Evolutionary conservation across 768 basidiomycete species (phyloP).

Genomic region (Rhodotorula toruloides): DNA sequence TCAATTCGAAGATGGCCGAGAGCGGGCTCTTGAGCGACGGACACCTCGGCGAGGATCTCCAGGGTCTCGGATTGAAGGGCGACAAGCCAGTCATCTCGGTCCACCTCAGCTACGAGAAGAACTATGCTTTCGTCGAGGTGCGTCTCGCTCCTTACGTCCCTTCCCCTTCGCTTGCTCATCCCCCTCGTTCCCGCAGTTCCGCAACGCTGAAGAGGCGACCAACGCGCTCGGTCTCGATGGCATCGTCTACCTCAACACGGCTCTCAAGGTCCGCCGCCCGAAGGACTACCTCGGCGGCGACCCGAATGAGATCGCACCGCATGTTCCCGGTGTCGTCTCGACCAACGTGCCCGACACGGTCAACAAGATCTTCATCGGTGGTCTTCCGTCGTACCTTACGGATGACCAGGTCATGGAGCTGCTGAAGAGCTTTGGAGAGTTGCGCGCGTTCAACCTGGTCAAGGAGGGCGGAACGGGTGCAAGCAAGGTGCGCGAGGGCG

Average conservation of each 20-base stretch:
- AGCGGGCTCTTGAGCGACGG: constrained; percentile 57
- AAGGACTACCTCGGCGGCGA: constrained; percentile 88
- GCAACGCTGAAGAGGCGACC: constrained; percentile 92
- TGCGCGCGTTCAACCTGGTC: constrained; percentile 96
- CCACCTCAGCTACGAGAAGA: constrained; percentile 97
- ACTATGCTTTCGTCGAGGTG: constrained; percentile 97
- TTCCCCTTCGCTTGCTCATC: background rate
- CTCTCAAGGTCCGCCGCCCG: constrained; percentile 95
- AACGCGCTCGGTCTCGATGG: constrained; percentile 97
- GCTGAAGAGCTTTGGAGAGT: constrained; percentile 92
- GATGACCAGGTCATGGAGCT: constrained; percentile 99
- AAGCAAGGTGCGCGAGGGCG: constrained; percentile 62
- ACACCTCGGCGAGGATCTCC: constrained; percentile 44
- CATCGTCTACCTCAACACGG: constrained; percentile 86
- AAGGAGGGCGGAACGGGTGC: constrained; percentile 82
- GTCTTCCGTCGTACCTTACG: constrained; percentile 87
- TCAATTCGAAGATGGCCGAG: constrained; percentile 93
- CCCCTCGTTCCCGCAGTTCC: constrained; percentile 62
- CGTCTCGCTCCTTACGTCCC: constrained; percentile 35
- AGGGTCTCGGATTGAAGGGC: constrained; percentile 58
- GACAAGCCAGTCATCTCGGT: constrained; percentile 82
- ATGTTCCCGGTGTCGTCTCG: constrained; percentile 91
- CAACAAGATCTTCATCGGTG: constrained; percentile 97
- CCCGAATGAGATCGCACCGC: constrained; percentile 58
- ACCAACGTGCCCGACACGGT: constrained; percentile 94